Evolutionary conservation across 2,329 filamentous ascomycete genomes (phyloP), one percentile per base, ranked within the genome.

Genomic region (Aspergillus neoniger): DNA sequence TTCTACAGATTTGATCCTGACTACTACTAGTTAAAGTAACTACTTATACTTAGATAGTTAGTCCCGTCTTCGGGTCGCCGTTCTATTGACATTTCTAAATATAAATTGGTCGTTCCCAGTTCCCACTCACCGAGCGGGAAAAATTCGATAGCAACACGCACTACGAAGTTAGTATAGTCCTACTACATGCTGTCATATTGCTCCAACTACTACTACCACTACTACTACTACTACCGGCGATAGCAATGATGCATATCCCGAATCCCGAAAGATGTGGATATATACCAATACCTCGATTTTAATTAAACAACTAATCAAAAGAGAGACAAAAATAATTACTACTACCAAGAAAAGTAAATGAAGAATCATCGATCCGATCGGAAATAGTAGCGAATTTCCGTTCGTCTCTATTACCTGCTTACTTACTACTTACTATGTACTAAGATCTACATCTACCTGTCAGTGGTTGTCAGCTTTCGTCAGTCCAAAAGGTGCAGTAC

Each of bases 41-140:
- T 12, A 4, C 12, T 36, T 36, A 36, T 36, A 36, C 39, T 43
- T 17, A 43, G 39, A 30, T 43, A 43, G 39, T 43, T 43, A 32
- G 30, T 38, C 8, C 8, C n/a, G n/a, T 43, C 52, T 9, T 44
- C 52, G 63, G 62, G 50, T 63, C 55, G 57, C 63, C 58, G 56
- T 58, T 53, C 49, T 41, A 47, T 47, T 30, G 49, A 50, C 55
- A 25, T 48, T 49, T 54, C 36, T 25, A 23, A 58, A 44, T 17
- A 36, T 36, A 54, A 48, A 7, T 49, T 25, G 14, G 14, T 43
- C 10, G 36, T 25, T 41, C 19, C 32, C 25, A 25, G 21, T 23
- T 41, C 19, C 32, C 25, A 41, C 15, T 41, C 30, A 41, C 39
- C 32, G 49, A 21, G 25, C 32, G 23, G 51, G 32, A 17, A 30